Evolutionary conservation across 164 flowering plant genomes (phyloP).

Genomic region (Warburgia ugandensis): DNA sequence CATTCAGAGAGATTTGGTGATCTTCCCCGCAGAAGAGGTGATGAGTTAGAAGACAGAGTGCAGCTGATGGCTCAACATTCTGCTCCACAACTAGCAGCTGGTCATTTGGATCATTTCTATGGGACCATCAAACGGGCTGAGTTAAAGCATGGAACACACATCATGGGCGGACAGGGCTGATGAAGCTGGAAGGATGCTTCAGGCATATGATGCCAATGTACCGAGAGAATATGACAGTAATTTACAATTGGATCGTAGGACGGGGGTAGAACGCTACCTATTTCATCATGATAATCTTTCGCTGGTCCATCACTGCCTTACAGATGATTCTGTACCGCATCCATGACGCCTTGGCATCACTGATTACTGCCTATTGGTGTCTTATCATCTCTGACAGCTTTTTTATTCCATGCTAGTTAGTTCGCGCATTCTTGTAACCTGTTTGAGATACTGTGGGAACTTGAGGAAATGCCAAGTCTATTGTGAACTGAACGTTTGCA

Average conservation of each 20-base stretch:
- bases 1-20: conserved; percentile 4
- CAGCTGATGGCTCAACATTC: neutral
- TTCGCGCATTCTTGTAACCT: no score
- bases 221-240: conserved; percentile 23
- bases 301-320: conserved; percentile 35
- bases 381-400: no score
- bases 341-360: no score
- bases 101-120: neutral
- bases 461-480: no score
- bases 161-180: neutral
- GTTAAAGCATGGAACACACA: neutral
- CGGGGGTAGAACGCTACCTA: conserved; percentile 26
- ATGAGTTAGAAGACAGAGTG: neutral
- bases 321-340: no score
- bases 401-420: no score
- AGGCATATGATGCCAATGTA: conserved; percentile 22
- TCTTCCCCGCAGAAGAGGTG: conserved; percentile 2
- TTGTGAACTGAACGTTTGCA: no score
- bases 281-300: conserved; percentile 63
- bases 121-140: neutral
- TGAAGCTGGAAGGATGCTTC: conserved; percentile 7
- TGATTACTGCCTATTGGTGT: no score
- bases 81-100: neutral
- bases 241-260: conserved; percentile 12
- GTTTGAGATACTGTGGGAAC: no score